Evolutionary conservation across 2,329 filamentous ascomycete genomes (phyloP).

Genomic region (Sporothrix protearum): DNA sequence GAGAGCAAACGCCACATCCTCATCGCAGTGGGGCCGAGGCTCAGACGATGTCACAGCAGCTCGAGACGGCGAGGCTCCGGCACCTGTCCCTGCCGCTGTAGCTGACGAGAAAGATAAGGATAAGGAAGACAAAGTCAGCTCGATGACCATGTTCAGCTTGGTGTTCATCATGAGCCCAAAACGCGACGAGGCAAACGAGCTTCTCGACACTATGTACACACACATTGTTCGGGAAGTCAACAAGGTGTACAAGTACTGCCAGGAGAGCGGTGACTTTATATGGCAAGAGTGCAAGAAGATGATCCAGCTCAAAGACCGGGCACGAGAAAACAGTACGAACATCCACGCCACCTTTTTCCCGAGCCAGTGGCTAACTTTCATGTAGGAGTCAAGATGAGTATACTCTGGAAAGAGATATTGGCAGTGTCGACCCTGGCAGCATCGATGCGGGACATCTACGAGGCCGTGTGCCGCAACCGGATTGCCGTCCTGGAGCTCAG

Average conservation of each 20-base stretch:
- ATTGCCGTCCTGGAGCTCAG: conserved; percentile 81
- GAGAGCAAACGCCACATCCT: background rate
- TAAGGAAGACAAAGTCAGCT: conserved; percentile 58
- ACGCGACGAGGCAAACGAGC: conserved; percentile 68
- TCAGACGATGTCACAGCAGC: conserved; percentile 29
- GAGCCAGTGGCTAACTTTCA: background rate
- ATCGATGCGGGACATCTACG: conserved; percentile 78
- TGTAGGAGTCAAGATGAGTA: conserved; percentile 56
- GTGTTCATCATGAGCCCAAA: conserved; percentile 86
- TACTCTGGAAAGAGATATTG: conserved; percentile 67
- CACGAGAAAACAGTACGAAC: conserved; percentile 60
- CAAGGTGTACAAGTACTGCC: conserved; percentile 88
- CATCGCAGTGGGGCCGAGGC: conserved; percentile 27
- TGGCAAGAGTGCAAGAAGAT: conserved; percentile 87
- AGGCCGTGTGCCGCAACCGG: conserved; percentile 74
- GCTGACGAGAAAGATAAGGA: background rate
- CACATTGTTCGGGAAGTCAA: conserved; percentile 90
- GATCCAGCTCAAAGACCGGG: conserved; percentile 74
- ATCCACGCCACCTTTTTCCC: background rate
- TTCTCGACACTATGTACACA: conserved; percentile 74
- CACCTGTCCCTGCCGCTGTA: conserved; percentile 24
- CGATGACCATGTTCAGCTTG: conserved; percentile 96
- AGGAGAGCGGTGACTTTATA: conserved; percentile 84
- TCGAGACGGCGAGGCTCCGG: conserved; percentile 28
- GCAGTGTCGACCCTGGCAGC: conserved; percentile 73